Conservation (phyloP, 1,139 yeast species). For the Zygosaccharomyces sapae region DNA sequence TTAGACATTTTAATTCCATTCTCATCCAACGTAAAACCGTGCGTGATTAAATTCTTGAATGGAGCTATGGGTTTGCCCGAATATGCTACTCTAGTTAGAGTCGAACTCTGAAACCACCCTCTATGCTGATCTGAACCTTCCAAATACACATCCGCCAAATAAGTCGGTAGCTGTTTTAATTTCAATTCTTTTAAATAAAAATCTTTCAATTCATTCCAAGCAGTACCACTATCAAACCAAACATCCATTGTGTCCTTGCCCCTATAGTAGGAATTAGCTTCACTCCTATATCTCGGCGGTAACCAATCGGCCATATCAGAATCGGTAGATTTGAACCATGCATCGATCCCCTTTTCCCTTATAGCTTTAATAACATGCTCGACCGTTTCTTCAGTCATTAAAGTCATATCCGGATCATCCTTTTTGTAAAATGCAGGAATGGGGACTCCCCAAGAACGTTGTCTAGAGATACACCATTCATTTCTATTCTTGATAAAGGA, state of each 20-base stretch:
- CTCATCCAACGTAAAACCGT: slow-evolving; percentile 87
- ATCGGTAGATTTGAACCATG: slow-evolving; percentile 66
- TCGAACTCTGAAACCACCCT: slow-evolving; percentile 97
- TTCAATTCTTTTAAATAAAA: slow-evolving; percentile 37
- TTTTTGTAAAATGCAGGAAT: slow-evolving; percentile 76
- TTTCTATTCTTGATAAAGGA: slow-evolving; percentile 74
- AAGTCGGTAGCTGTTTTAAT: slow-evolving; percentile 31
- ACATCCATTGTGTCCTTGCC: slow-evolving; percentile 96
- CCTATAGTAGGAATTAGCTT: slow-evolving; percentile 47
- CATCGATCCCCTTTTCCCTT: slow-evolving; percentile 53
- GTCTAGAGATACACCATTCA: slow-evolving; percentile 98
- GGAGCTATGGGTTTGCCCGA: slow-evolving; percentile 51
- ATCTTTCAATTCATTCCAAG: slow-evolving; percentile 68
- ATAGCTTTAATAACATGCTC: slow-evolving; percentile 35
- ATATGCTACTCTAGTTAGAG: slow-evolving; percentile 68
- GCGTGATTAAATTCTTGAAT: slow-evolving; percentile 72
- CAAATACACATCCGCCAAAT: slow-evolving; percentile 69
- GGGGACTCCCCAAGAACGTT: slow-evolving; percentile 98
- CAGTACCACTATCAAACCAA: slow-evolving; percentile 97
- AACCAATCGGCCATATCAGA: slow-evolving; percentile 65
- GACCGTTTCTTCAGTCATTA: slow-evolving; percentile 36
- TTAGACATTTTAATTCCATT: slow-evolving; percentile 91
- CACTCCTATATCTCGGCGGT: slow-evolving; percentile 45
- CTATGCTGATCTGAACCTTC: slow-evolving; percentile 98
- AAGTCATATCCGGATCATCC: slow-evolving; percentile 38